A percentile compares a stretch with the other conserved stretches of the same genome.
Evolutionary conservation across 2,329 filamentous ascomycete species (phyloP).

Genomic region (Ambrosiella beaveri): DNA sequence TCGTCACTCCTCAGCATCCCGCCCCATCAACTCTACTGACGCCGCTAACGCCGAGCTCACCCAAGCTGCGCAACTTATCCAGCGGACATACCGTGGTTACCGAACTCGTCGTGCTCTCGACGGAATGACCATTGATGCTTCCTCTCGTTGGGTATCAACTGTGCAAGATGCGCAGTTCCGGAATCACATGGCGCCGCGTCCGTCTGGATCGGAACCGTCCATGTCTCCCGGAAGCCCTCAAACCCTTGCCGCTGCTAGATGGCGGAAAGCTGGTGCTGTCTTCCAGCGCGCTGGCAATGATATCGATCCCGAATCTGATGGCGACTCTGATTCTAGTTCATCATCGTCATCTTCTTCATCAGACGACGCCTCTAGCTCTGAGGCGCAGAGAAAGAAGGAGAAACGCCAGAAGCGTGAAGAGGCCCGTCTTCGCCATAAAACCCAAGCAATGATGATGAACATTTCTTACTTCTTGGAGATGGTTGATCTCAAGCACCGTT

Average conservation of each 20-base stretch:
- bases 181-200: conserved; percentile 30
- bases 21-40: background rate
- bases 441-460: conserved; percentile 63
- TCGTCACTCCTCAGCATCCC: conserved; percentile 2
- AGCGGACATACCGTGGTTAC: conserved; percentile 65
- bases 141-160: conserved; percentile 53
- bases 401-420: conserved; percentile 23
- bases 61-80: conserved; percentile 39
- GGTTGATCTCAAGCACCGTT: conserved; percentile 73
- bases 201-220: conserved; percentile 9
- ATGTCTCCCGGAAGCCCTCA: conserved; percentile 13
- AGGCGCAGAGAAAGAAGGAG: conserved; percentile 22
- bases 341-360: conserved; percentile 16
- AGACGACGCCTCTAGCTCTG: conserved; percentile 15
- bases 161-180: conserved; percentile 38
- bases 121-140: conserved; percentile 52
- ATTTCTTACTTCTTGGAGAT: conserved; percentile 73
- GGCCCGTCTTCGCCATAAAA: conserved; percentile 27
- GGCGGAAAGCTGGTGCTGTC: conserved; percentile 57
- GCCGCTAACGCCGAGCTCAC: conserved; percentile 14
- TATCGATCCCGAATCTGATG: conserved; percentile 26
- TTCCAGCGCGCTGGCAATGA: conserved; percentile 57
- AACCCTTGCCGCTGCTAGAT: conserved; percentile 32
- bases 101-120: conserved; percentile 51
- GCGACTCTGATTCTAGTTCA: conserved; percentile 15